Evolutionary conservation across 2,329 filamentous ascomycete species (phyloP), one percentile per base, ranked within the genome.

Genomic region (Sporothrix inflata): DNA sequence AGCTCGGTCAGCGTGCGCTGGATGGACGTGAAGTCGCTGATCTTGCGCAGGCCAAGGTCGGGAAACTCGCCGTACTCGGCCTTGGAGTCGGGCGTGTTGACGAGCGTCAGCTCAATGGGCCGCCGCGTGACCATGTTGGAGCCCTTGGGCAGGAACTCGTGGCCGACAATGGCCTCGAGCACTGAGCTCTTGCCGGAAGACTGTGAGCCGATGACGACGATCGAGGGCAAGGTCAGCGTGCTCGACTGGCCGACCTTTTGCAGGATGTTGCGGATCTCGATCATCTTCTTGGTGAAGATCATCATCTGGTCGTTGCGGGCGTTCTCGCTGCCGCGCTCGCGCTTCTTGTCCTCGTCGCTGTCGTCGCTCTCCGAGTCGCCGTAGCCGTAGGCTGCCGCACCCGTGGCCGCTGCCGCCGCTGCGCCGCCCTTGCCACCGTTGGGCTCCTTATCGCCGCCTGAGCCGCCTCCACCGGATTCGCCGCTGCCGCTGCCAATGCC

Each of bases 271-370:
- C 97, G 88, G 72, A 99, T 98, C 84, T 99, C 96, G 78, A 99
- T 99, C 96, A 99, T 99, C 84, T 98, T 98, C 84, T 96, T 95
- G 1, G 97, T 99, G 78, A 99, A 85, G 76, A 98, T 87, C 96
- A 99, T 99, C 95, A 99, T 99, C 82, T 99, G 96, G 80, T 99
- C 96, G 78, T 99, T 96, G 77, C 90, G 90, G 21, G 94, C 93
- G 66, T 87, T 86, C 78, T 92, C 89, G 71, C 91, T 89, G 24
- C 83, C 85, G 3, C 60, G 67, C 16, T 27, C 19, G 19, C 24
- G 42, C 72, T 66, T 71, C 38, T 47, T 24, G 27, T 66, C 65
- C 12, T 71, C 63, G n/a, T 71, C 72, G 57, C 45, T 38, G 9
- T 85, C 84, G 71, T 90, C 85, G 4, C 85, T 81, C 75, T 91